Conservation (phyloP, 768 basidiomycete species). For the Stropharia rugosoannulata region DNA sequence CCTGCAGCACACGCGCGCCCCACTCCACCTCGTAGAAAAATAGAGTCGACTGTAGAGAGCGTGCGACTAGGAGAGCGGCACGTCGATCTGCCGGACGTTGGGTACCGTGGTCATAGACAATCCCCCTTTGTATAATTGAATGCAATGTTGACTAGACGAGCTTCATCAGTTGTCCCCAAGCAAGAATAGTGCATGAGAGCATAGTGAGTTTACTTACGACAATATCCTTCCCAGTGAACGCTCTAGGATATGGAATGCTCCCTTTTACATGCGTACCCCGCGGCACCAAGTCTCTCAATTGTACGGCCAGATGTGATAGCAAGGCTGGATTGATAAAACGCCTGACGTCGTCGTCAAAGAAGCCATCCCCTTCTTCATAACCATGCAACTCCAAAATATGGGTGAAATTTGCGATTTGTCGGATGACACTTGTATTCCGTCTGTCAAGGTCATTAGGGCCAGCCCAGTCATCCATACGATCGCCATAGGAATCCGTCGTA, state of each 20-base stretch:
- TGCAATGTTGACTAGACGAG: conserved; percentile 76
- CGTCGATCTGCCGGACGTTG: conserved; percentile 66
- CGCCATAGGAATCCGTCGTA: conserved; percentile 10
- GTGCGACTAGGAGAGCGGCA: conserved; percentile 82
- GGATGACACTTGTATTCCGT: conserved; percentile 26
- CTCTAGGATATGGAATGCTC: conserved; percentile 87
- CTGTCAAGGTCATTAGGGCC: conserved; percentile 21
- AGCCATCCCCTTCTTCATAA: conserved; percentile 42
- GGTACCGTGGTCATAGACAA: conserved; percentile 64
- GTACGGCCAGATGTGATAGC: conserved; percentile 85
- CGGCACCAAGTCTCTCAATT: conserved; percentile 85
- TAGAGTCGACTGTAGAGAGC: conserved; percentile 85
- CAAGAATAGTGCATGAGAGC: neutral
- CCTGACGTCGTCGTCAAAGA: conserved; percentile 62
- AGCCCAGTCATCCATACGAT: conserved; percentile 14
- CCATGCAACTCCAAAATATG: conserved; percentile 39
- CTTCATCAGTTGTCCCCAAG: conserved; percentile 3
- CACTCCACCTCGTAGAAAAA: conserved; percentile 99
- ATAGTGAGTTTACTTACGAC: conserved; percentile 22
- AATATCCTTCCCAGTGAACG: conserved; percentile 89
- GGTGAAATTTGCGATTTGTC: conserved; percentile 28
- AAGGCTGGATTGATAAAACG: conserved; percentile 89
- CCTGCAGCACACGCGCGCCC: conserved; percentile 80
- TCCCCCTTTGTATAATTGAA: conserved; percentile 75
- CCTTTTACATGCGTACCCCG: conserved; percentile 90